phyloP scores from a whole-genome alignment of 2,329 filamentous ascomycete genomes.

The Microdochium nivale region DNA sequence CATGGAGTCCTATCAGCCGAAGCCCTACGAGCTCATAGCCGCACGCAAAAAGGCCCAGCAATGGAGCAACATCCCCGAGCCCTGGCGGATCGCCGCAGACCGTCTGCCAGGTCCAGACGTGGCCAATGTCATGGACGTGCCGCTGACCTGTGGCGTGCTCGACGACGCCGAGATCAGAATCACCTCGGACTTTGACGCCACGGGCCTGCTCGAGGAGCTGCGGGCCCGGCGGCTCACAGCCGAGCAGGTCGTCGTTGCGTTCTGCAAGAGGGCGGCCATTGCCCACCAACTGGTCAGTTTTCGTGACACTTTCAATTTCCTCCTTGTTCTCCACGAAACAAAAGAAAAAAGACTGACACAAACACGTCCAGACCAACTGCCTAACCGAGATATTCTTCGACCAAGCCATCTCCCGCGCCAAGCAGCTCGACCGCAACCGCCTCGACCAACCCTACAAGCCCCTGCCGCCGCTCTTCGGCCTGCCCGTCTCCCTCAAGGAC shows the following conservation, averaged over 20 bases:
- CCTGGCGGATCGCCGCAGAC: constrained; percentile 8
- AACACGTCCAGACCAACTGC: constrained; percentile 15
- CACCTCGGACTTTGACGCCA: constrained; percentile 8
- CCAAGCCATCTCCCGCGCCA: constrained; percentile 29
- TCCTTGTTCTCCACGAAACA: constrained; percentile 3
- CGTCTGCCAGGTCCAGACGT: constrained; percentile 1
- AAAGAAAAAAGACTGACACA: background rate
- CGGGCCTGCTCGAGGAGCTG: constrained; percentile 5
- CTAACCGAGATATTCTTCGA: constrained; percentile 36
- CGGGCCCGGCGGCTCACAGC: constrained; percentile 5
- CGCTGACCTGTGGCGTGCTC: constrained; percentile 6
- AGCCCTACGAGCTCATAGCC: constrained; percentile 9
- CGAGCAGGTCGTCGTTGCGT: constrained; percentile 27
- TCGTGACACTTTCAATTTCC: background rate
- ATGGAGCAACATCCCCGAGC: constrained; percentile 10
- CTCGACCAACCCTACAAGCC: constrained; percentile 21
- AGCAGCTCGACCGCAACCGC: constrained; percentile 30
- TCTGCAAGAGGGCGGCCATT: constrained; percentile 35
- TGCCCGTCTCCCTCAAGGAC: constrained; percentile 43
- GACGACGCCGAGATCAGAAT: constrained; percentile 5
- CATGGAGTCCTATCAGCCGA: background rate
- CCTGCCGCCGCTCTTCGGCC: constrained; percentile 49
- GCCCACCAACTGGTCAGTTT: constrained; percentile 26
- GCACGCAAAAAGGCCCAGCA: constrained; percentile 10
- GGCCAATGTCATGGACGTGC: constrained; percentile 12